A percentile compares a stretch with the other conserved stretches of the same genome.
phyloP scores from a whole-genome alignment of 2,329 filamentous ascomycete genomes.

The Verticillium longisporum region DNA sequence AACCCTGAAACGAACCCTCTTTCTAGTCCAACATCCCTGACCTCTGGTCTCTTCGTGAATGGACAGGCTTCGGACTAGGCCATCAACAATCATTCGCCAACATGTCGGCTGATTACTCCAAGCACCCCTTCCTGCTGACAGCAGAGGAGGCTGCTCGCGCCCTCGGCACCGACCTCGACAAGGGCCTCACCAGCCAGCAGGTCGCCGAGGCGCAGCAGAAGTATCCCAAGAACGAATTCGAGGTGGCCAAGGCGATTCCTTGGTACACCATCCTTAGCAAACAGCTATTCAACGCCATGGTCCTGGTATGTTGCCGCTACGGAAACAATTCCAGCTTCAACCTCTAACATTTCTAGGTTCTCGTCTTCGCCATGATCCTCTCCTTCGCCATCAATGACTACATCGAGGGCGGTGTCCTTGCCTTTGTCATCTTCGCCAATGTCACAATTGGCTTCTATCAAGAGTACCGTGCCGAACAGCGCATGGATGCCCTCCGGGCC shows the following conservation, averaged over 20 bases:
- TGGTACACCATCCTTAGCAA: constrained; percentile 67
- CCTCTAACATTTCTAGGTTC: constrained; percentile 42
- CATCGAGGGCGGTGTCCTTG: constrained; percentile 61
- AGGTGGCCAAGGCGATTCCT: constrained; percentile 59
- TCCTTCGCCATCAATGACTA: constrained; percentile 61
- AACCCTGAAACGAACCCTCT: no score
- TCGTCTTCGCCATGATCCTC: constrained; percentile 70
- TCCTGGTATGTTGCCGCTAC: constrained; percentile 43
- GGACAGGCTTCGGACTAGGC: neutral
- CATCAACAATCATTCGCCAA: constrained; percentile 13
- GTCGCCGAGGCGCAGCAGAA: constrained; percentile 51
- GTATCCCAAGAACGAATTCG: constrained; percentile 64
- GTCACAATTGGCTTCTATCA: constrained; percentile 62
- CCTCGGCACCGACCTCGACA: constrained; percentile 58
- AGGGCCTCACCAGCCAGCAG: constrained; percentile 55
- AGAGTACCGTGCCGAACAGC: constrained; percentile 58
- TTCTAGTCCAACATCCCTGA: no score
- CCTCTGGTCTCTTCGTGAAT: constrained; percentile 4
- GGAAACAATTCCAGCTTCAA: no score
- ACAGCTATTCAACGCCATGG: constrained; percentile 74
- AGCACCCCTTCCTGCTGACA: constrained; percentile 55
- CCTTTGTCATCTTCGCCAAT: constrained; percentile 62
- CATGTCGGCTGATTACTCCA: constrained; percentile 41
- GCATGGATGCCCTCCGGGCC: constrained; percentile 57
- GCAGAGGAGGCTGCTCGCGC: constrained; percentile 55